A percentile compares a stretch with the other conserved stretches of the same genome.
These are phyloP conservation scores for Monosporozyma unispora DNA, from an alignment of 805 yeast genomes.

Conservation along the genomic window DNA sequence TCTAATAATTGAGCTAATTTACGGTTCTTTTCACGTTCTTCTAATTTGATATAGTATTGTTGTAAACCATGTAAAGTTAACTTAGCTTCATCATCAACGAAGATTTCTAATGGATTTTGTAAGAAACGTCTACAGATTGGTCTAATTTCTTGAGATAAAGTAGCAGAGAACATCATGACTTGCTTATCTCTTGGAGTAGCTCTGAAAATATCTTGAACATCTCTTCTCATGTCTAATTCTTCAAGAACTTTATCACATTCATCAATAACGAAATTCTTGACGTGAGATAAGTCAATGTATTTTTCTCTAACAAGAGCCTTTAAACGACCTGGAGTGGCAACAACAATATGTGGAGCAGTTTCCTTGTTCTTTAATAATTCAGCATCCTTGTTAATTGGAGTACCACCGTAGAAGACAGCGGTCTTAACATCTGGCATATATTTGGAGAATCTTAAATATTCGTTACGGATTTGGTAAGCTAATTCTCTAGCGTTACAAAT, in stretches of 20 bases:
- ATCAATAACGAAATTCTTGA: slow-evolving; percentile 91
- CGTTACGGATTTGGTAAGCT: slow-evolving; percentile 97
- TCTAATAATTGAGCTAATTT: slow-evolving; percentile 88
- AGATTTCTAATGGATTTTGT: slow-evolving; percentile 95
- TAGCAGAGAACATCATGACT: slow-evolving; percentile 99
- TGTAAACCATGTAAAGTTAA: slow-evolving; percentile 96
- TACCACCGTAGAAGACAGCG: slow-evolving; percentile 96
- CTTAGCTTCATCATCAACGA: slow-evolving; percentile 95
- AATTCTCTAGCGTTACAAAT: slow-evolving; percentile 97
- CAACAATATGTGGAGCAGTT: slow-evolving; percentile 91
- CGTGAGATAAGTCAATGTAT: slow-evolving; percentile 73
- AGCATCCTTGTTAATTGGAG: slow-evolving; percentile 73
- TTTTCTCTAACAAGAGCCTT: slow-evolving; percentile 90
- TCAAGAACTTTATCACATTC: slow-evolving; percentile 98
- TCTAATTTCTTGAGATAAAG: slow-evolving; percentile 86
- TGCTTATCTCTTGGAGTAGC: slow-evolving; percentile 97
- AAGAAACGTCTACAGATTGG: slow-evolving; percentile 96
- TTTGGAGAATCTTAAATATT: slow-evolving; percentile 94
- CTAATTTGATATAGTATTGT: slow-evolving; percentile 86
- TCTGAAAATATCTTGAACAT: slow-evolving; percentile 95
- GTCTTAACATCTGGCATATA: slow-evolving; percentile 97
- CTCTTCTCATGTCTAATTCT: slow-evolving; percentile 89
- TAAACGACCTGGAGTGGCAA: slow-evolving; percentile 97
- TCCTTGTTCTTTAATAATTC: slow-evolving; percentile 86
- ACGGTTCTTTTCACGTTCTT: slow-evolving; percentile 87